Evolutionary conservation across 495 filamentous ascomycete species (phyloP).

Genomic region (Xylaria longipes): DNA sequence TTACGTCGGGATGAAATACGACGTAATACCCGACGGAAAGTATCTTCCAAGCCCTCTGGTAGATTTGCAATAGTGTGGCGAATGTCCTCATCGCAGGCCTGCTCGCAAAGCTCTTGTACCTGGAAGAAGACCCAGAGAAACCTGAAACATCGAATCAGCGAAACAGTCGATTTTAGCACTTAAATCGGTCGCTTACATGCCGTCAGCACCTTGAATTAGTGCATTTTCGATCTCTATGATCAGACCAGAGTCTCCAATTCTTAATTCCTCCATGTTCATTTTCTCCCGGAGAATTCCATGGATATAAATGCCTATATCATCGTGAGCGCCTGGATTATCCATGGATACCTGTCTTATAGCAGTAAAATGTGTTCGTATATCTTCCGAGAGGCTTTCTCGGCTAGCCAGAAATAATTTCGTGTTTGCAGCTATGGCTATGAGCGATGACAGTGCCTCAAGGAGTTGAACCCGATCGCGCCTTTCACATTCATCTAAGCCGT

Average conservation of each 20-base stretch:
- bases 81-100: background rate
- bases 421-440: background rate
- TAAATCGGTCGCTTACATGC: background rate
- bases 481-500: conserved; percentile 4
- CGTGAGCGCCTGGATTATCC: background rate
- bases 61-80: background rate
- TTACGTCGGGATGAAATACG: background rate
- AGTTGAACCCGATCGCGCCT: background rate
- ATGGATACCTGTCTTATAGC: background rate
- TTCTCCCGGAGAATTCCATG: background rate
- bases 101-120: background rate
- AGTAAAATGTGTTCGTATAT: conserved; percentile 3
- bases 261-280: background rate
- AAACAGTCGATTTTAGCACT: background rate
- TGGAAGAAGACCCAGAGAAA: background rate
- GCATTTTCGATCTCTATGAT: background rate
- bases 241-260: background rate
- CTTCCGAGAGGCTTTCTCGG: background rate
- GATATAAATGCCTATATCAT: background rate
- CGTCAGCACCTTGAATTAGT: background rate
- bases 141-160: background rate
- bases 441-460: background rate
- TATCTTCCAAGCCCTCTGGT: background rate
- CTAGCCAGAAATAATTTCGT: conserved; percentile 1
- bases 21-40: background rate